Evolutionary conservation across 1,284 basidiomycete species (phyloP), one percentile per base, ranked within the genome.

Genomic region (Phellopilus nigrolimitatus): DNA sequence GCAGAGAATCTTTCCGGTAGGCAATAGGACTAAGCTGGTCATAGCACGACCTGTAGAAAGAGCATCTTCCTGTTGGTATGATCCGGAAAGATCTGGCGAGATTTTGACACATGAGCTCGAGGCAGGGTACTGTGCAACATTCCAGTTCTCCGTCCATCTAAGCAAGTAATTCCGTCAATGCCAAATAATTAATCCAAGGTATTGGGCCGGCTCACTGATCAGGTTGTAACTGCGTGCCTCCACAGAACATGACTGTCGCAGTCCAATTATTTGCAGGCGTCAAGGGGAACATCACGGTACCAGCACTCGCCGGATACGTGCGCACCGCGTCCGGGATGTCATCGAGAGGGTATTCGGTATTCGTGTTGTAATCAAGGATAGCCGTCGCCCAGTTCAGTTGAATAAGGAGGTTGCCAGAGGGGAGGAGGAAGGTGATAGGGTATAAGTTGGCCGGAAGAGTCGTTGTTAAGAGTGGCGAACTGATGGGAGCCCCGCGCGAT

Each of bases 231-330:
- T 88, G 78, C 10, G 82, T 82, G 4, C 92, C 92, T 56, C 92
- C 92, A 59, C 92, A 95, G 72, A 95, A 94, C 56, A 94, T 66
- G 55, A 97, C 67, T 1, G 90, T 91, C 0, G 89, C 87, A 1
- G 84, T 88, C 72, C 82, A 95, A 66, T 91, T 86, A 70, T 95
- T 95, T 30, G 75, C 80, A 0, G 91, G 88, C 0, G 90, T 94
- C 33, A 95, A 74, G 1, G 92, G 91, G 15, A 94, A 71, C 89
- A 97, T 92, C 44, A 82, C 78, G 13, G 80, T 85, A 17, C 89
- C 92, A 19, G 80, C 92, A 49, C 79, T 82, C 12, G 83, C 83
- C 45, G 83, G 83, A 61, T 87, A 87, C 25, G 78, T 78, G 37
- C 83, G 73, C 4, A 84, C 78, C 63, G 80, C 80, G 73, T 86